phyloP scores from a whole-genome alignment of 192 early-diverging fungal genomes.

The Irineochytrium annulatum region DNA sequence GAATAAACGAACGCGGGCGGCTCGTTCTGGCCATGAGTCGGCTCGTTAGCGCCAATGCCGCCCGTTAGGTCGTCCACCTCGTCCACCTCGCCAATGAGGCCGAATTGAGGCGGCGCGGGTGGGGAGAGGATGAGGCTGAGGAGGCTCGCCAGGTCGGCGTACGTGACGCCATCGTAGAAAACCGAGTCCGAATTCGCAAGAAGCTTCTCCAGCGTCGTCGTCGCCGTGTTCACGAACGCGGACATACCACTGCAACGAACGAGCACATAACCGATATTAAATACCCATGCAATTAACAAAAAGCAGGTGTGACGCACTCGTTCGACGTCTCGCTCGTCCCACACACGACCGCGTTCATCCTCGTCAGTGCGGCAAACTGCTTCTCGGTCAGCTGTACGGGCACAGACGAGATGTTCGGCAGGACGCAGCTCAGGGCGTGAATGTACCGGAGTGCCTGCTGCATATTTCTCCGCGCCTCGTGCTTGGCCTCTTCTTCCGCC shows the following conservation, averaged over 20 bases:
- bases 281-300: no score
- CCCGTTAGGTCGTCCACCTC: not conserved
- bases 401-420: conserved; percentile 16
- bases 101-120: conserved; percentile 15
- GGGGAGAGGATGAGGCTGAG: conserved; percentile 6
- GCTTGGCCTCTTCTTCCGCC: not conserved
- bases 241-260: not conserved
- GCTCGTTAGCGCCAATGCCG: not conserved
- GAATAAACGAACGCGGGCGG: no score
- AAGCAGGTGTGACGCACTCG: no score
- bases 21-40: not conserved
- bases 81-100: not conserved
- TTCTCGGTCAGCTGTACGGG: conserved; percentile 8
- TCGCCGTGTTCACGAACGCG: not conserved
- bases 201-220: conserved; percentile 1
- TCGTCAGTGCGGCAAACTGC: conserved; percentile 13
- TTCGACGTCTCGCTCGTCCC: not conserved
- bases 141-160: conserved; percentile 9
- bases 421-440: conserved; percentile 7
- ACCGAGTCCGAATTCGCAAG: conserved; percentile 1
- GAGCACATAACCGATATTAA: not conserved
- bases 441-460: not conserved
- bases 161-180: conserved; percentile 13
- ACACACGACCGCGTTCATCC: conserved; percentile 1
- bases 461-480: not conserved